Evolutionary conservation across 345 rosid genomes (phyloP).

Genomic region (Lumnitzera racemosa): DNA sequence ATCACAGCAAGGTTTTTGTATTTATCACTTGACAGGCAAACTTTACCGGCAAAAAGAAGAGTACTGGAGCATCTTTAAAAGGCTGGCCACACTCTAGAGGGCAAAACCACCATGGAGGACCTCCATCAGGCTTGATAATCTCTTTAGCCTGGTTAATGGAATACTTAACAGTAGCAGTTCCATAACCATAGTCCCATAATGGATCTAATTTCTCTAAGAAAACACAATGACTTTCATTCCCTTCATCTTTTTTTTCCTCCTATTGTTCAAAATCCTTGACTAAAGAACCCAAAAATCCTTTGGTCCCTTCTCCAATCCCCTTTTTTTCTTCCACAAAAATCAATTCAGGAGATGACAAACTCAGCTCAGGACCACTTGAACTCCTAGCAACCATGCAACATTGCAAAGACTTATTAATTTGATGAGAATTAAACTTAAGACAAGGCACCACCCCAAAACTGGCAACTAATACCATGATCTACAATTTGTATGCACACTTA

Average conservation of each 20-base stretch:
- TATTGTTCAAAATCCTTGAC: neutral
- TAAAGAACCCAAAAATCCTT: constrained; percentile 14
- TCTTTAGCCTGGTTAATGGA: constrained; percentile 45
- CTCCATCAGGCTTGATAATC: constrained; percentile 51
- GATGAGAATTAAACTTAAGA: constrained; percentile 14
- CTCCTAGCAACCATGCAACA: constrained; percentile 40
- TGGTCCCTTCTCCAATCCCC: constrained; percentile 15
- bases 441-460: constrained; percentile 17
- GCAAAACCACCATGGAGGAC: constrained; percentile 82
- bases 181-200: constrained; percentile 85
- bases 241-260: constrained; percentile 8
- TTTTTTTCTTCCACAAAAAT: constrained; percentile 11
- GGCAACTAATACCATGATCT: constrained; percentile 21
- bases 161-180: constrained; percentile 51
- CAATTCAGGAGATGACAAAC: constrained; percentile 23
- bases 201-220: constrained; percentile 31
- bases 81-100: constrained; percentile 66
- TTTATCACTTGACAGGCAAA: neutral
- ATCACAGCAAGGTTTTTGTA: no score
- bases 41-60: constrained; percentile 56
- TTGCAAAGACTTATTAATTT: constrained; percentile 4
- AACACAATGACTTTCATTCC: constrained; percentile 3
- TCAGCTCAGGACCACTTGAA: constrained; percentile 21
- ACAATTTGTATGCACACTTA: no score
- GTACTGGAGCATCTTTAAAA: constrained; percentile 48